These are phyloP conservation scores for Suillus brevipes DNA, from an alignment of 768 basidiomycete species.

Conservation along the genomic window DNA sequence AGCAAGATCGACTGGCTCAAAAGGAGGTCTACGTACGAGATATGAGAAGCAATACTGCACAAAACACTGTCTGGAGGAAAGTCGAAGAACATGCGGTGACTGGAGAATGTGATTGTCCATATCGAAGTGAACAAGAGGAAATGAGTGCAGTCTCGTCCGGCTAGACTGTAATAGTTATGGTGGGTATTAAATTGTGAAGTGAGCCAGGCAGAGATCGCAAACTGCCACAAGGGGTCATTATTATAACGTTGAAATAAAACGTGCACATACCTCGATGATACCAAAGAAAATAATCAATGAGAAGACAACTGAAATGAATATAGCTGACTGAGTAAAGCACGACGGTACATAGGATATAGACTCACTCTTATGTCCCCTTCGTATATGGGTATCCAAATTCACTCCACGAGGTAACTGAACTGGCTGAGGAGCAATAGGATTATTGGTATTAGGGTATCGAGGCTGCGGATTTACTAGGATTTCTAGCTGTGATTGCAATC, in stretches of 20 bases:
- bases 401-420: conserved; percentile 44
- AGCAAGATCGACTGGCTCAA: conserved; percentile 2
- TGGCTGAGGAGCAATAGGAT: conserved; percentile 51
- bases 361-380: conserved; percentile 58
- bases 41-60: conserved; percentile 63
- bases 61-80: conserved; percentile 46
- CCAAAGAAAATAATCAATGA: conserved; percentile 54
- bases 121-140: conserved; percentile 68
- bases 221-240: conserved; percentile 35
- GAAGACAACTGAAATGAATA: conserved; percentile 47
- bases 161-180: conserved; percentile 48
- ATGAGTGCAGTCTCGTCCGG: conserved; percentile 61
- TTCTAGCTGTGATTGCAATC: conserved; percentile 36
- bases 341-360: not conserved
- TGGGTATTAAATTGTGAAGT: conserved; percentile 57
- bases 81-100: conserved; percentile 57
- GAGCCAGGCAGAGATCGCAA: conserved; percentile 74
- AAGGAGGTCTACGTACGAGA: conserved; percentile 46
- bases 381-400: conserved; percentile 41
- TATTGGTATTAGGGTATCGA: conserved; percentile 35
- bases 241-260: not conserved
- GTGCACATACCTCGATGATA: conserved; percentile 57
- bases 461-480: conserved; percentile 34
- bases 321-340: not conserved
- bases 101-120: conserved; percentile 65